These are phyloP conservation scores for Podospora fimiseda DNA, from an alignment of 495 filamentous ascomycete species.

Conservation along the genomic window DNA sequence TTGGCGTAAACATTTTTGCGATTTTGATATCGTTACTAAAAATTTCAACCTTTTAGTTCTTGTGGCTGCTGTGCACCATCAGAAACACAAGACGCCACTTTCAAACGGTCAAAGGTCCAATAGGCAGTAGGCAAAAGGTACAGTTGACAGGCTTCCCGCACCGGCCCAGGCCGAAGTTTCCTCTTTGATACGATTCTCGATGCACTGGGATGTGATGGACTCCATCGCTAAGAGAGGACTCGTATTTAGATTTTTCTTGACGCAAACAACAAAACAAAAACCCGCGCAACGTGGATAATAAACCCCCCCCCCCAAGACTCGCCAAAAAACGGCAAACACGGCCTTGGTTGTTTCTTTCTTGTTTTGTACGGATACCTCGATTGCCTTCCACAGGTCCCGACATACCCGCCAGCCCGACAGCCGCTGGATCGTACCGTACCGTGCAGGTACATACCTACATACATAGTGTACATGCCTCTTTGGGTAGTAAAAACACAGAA, in stretches of 20 bases:
- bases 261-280: not conserved
- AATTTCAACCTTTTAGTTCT: not conserved
- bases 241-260: not conserved
- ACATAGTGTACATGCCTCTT: no score
- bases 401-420: not conserved
- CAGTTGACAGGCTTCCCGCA: not conserved
- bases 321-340: not conserved
- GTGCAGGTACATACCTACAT: constrained; percentile 5
- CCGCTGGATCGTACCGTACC: constrained; percentile 2
- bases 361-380: not conserved
- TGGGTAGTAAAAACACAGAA: not conserved
- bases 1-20: not conserved
- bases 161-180: constrained; percentile 11
- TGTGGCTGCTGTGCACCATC: not conserved
- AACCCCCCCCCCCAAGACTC: not conserved
- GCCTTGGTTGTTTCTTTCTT: not conserved
- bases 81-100: not conserved
- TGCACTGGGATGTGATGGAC: not conserved
- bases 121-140: not conserved
- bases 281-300: not conserved
- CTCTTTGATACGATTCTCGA: not conserved
- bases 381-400: not conserved
- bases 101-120: not conserved
- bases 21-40: no score
- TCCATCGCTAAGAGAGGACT: no score